These are phyloP conservation scores for Ceratobasidium theobromae DNA, from an alignment of 1,284 basidiomycete species.

Conservation along the genomic window DNA sequence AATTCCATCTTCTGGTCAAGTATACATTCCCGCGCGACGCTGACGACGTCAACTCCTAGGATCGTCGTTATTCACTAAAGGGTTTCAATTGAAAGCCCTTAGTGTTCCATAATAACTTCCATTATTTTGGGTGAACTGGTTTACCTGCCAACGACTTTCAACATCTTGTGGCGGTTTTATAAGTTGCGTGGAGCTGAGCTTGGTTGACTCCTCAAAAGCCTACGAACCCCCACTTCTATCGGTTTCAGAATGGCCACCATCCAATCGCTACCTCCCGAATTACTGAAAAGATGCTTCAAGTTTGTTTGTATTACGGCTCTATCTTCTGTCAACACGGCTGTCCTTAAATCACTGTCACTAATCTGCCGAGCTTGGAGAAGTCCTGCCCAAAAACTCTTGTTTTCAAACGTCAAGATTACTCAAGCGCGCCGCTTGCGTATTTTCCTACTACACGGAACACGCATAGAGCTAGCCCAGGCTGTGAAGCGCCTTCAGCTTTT, in stretches of 20 bases:
- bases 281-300: conserved; percentile 20
- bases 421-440: conserved; percentile 20
- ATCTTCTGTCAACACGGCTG: conserved; percentile 20
- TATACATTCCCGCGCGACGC: too few species aligned
- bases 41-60: too few species aligned
- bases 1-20: too few species aligned
- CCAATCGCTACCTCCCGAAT: conserved; percentile 2
- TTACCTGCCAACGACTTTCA: too few species aligned
- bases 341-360: conserved; percentile 2
- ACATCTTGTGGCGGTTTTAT: too few species aligned
- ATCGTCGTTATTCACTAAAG: too few species aligned
- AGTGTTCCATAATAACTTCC: too few species aligned
- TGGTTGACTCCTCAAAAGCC: too few species aligned
- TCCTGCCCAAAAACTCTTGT: conserved; percentile 13
- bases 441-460: conserved; percentile 18
- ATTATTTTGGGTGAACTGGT: too few species aligned
- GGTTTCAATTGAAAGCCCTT: too few species aligned
- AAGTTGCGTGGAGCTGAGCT: too few species aligned
- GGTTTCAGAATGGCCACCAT: background rate
- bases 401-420: conserved; percentile 16
- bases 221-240: background rate
- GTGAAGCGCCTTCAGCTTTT: conserved; percentile 23
- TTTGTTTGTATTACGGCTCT: conserved; percentile 20
- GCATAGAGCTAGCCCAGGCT: conserved; percentile 17
- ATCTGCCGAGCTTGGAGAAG: conserved; percentile 17